Base-by-base conservation (phyloP, 805 yeast species). In the Pichia rugopelliculosa region DNA sequence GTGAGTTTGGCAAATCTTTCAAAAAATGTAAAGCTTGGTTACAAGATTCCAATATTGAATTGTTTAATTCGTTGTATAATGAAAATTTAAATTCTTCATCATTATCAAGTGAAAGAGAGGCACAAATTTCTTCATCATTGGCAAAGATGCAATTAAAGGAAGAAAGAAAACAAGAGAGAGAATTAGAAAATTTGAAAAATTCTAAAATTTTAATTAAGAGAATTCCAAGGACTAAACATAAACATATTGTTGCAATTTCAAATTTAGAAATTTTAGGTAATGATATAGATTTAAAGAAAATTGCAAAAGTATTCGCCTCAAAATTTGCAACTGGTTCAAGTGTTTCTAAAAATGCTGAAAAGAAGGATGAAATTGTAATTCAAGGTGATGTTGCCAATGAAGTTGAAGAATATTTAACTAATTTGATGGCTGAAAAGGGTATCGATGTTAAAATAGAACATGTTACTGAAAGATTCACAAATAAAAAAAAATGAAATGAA, bases 301-400 rank as follows among this genome's bases (percentile, higher is more conserved):
- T 88, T 55, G 86, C 96, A 40, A 91, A 91, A 73, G 82, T 89
- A 0, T 90, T 91, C 67, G 93, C 97, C 0, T 83, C 93, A 33
- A 88, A 86, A 65, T 90, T 91, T 62, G 98, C 98, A 13, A 90
- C 97, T 9, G 98, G 98, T 44, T 91, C 96, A 25, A 81, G 93
- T 21, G 96, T 90, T 13, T 82, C 89, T 4, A 90, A 90, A 68
- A 86, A 80, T 54, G 89, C 81, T 4, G 98, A 90, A 55, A 90
- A 90, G 68, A 87, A 85, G 64, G 96, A 91, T 53, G 98, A 90
- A 61, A 79, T 90, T 48, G 77, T 87, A 49, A 84, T 90, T 50
- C 97, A 90, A 70, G 98, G 98, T 59, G 98, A 91, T 66, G 93
- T 90, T 39, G 84, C 89, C 48, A 96, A 89, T 55, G 96, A 84